Conservation (phyloP, 441 rosid species). For the Populus hybrid region DNA sequence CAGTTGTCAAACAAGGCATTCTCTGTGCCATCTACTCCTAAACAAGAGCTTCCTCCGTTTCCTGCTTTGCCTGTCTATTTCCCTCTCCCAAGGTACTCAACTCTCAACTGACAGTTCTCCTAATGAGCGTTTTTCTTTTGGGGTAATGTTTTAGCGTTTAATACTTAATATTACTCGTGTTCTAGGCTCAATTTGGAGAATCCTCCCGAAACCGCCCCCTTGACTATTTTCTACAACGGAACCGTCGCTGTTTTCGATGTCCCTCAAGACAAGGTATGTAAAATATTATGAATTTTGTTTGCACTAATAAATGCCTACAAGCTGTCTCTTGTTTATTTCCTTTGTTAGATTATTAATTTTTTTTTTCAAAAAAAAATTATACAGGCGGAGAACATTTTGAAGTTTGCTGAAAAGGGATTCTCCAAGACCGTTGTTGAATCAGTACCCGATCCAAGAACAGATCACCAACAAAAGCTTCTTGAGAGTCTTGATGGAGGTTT, state of each 20-base stretch:
- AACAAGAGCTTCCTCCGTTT: slow-evolving; percentile 24
- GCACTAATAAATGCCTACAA: background rate
- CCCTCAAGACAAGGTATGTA: slow-evolving; percentile 48
- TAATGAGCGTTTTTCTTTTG: too few species aligned
- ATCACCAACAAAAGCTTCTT: slow-evolving; percentile 38
- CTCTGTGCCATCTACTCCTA: slow-evolving; percentile 54
- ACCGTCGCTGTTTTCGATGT: slow-evolving; percentile 64
- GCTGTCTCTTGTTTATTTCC: background rate
- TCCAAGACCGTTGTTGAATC: slow-evolving; percentile 22
- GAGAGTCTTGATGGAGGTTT: slow-evolving; percentile 61
- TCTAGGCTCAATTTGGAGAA: slow-evolving; percentile 27
- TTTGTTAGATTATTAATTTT: background rate
- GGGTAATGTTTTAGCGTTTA: background rate
- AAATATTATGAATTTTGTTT: too few species aligned
- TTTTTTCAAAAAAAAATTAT: background rate
- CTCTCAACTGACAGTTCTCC: too few species aligned
- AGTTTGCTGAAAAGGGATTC: slow-evolving; percentile 50
- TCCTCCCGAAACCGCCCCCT: slow-evolving; percentile 42
- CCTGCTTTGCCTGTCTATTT: slow-evolving; percentile 36
- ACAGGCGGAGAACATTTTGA: slow-evolving; percentile 65
- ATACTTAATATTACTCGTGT: too few species aligned
- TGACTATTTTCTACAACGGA: slow-evolving; percentile 90
- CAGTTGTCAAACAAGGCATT: slow-evolving; percentile 21
- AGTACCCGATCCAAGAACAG: slow-evolving; percentile 1
- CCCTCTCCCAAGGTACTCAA: slow-evolving; percentile 37